These are phyloP conservation scores for Ustilago shanxiensis DNA, from an alignment of 1,284 basidiomycete genomes.

Conservation along the genomic window DNA sequence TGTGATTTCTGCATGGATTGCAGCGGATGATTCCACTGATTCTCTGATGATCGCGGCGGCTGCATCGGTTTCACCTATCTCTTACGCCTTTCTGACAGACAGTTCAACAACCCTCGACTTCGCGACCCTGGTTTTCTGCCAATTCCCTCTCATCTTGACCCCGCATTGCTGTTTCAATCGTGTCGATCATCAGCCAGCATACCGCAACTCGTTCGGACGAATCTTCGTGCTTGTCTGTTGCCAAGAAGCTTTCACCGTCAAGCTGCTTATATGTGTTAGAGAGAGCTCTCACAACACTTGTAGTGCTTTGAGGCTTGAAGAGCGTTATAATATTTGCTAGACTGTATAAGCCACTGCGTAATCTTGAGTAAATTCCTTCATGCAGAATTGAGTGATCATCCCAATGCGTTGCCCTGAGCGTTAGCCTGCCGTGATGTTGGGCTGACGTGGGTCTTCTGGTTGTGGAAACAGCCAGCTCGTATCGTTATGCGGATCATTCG, in stretches of 20 bases:
- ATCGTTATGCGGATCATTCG: neutral
- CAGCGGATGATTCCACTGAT: conserved; percentile 7
- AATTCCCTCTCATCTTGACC: no score
- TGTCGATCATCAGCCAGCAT: no score
- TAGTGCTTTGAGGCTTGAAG: no score
- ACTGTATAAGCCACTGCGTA: neutral
- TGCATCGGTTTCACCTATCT: conserved; percentile 22
- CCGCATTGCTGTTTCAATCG: no score
- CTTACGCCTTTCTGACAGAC: neutral
- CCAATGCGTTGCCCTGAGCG: no score
- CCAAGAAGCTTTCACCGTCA: no score
- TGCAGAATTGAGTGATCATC: conserved; percentile 5
- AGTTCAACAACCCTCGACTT: neutral
- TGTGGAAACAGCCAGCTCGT: neutral
- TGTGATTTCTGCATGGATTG: conserved; percentile 1
- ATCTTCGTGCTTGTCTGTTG: no score
- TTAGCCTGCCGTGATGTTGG: no score
- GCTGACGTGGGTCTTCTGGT: neutral
- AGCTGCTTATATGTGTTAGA: no score
- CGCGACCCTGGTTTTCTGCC: neutral
- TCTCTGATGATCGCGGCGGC: conserved; percentile 15
- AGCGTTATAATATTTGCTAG: no score
- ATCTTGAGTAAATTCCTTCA: neutral
- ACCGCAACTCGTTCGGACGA: neutral
- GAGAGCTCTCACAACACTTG: no score